Conservation (phyloP, 306 rosid species). For the Vigna angularis region DNA sequence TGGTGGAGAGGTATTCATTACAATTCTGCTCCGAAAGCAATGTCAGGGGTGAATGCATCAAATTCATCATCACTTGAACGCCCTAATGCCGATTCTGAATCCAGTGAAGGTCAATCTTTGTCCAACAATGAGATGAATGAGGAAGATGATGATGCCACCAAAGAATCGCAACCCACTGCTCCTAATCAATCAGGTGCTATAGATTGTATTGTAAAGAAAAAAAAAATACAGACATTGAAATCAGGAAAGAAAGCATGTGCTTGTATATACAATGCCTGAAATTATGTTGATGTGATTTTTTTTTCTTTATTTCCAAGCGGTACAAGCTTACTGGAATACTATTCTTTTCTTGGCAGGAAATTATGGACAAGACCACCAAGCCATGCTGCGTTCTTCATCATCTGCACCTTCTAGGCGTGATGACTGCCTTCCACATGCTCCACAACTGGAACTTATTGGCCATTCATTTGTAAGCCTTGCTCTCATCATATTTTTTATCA, state of each 20-base stretch:
- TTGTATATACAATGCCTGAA: neutral
- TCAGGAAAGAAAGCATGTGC: neutral
- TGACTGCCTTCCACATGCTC: conserved; percentile 58
- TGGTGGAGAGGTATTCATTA: conserved; percentile 75
- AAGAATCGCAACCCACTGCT: conserved; percentile 50
- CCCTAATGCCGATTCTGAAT: conserved; percentile 73
- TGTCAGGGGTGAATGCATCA: conserved; percentile 56
- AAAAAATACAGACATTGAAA: neutral
- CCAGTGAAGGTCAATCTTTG: conserved; percentile 69
- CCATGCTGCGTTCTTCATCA: conserved; percentile 48
- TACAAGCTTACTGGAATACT: conserved; percentile 30
- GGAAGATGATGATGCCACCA: conserved; percentile 67
- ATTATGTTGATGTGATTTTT: neutral
- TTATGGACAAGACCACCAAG: conserved; percentile 61
- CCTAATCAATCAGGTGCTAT: conserved; percentile 70
- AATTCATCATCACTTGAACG: conserved; percentile 72
- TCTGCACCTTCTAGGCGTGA: conserved; percentile 57
- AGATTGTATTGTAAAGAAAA: conserved; percentile 1
- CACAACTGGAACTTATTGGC: conserved; percentile 82
- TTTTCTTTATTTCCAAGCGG: neutral
- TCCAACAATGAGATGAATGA: conserved; percentile 68
- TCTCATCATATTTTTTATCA: neutral
- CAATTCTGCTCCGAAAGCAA: conserved; percentile 53
- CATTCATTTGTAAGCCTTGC: conserved; percentile 75
- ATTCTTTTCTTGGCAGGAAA: conserved; percentile 48